phyloP scores from a whole-genome alignment of 2,329 filamentous ascomycete genomes.

The Monosporascus sp. region DNA sequence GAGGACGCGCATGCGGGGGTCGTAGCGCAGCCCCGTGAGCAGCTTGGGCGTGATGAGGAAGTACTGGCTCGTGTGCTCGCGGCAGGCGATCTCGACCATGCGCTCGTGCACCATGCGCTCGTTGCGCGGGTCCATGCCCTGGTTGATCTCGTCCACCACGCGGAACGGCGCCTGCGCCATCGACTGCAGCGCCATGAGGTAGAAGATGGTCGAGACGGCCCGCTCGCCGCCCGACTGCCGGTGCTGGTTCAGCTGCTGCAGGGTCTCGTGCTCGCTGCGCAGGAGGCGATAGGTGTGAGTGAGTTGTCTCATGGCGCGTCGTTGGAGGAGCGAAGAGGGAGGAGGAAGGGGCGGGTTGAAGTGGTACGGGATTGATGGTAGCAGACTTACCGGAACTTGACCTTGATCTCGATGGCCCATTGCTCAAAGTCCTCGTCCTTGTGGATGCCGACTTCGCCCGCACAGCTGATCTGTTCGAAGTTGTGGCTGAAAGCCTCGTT shows the following conservation, averaged over 20 bases:
- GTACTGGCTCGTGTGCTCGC: constrained; percentile 75
- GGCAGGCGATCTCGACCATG: constrained; percentile 96
- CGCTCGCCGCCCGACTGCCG: constrained; percentile 95
- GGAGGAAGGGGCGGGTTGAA: not conserved
- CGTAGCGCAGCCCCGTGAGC: constrained; percentile 77
- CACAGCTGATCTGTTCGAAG: constrained; percentile 90
- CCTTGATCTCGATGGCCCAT: constrained; percentile 90
- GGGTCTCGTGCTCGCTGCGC: constrained; percentile 68
- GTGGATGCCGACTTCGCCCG: constrained; percentile 80
- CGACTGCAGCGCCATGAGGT: constrained; percentile 94
- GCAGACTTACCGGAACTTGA: constrained; percentile 76
- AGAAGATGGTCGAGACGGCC: constrained; percentile 96
- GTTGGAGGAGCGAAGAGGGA: not conserved
- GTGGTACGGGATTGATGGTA: not conserved
- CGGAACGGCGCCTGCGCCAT: constrained; percentile 93
- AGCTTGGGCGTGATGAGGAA: constrained; percentile 98
- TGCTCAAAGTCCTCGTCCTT: constrained; percentile 92
- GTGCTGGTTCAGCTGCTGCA: constrained; percentile 83
- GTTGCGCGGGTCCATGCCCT: constrained; percentile 98
- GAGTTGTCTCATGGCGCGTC: constrained; percentile 10
- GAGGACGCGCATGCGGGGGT: constrained; percentile 85
- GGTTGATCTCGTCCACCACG: constrained; percentile 98
- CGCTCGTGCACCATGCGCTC: constrained; percentile 97
- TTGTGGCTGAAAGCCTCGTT: constrained; percentile 89
- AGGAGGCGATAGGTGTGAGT: constrained; percentile 7